Evolutionary conservation across 352 stramenopile species (phyloP).

Genomic region (Globisporangium lucens): DNA sequence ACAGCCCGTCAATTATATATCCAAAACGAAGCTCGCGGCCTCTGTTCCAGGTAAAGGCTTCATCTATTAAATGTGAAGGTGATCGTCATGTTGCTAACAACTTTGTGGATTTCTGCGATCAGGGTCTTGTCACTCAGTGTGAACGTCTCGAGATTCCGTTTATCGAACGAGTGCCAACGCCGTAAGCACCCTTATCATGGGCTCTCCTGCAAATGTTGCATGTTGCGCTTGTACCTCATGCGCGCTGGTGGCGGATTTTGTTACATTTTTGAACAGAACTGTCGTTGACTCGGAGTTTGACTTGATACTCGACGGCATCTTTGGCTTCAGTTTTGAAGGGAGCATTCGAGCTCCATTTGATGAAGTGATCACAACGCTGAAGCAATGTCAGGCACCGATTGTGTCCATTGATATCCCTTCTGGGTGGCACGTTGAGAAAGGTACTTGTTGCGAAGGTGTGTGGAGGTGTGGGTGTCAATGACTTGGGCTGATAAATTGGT

Average conservation of each 20-base stretch:
- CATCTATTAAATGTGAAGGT: background rate
- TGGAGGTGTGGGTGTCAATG: background rate
- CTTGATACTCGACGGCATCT: constrained; percentile 97
- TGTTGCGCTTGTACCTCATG: background rate
- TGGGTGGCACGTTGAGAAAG: constrained; percentile 95
- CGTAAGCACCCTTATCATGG: constrained; percentile 28
- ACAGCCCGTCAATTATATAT: constrained; percentile 92
- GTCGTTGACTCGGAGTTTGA: constrained; percentile 68
- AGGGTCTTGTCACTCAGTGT: constrained; percentile 78
- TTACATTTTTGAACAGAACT: constrained; percentile 19
- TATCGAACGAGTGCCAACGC: constrained; percentile 33
- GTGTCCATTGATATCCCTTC: constrained; percentile 98
- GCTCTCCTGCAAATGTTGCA: background rate
- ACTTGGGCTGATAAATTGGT: background rate
- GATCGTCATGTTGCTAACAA: background rate
- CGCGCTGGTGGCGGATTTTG: background rate
- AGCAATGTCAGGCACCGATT: constrained; percentile 69
- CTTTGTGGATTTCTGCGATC: background rate
- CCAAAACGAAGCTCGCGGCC: constrained; percentile 87
- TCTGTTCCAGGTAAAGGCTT: constrained; percentile 66
- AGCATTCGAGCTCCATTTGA: constrained; percentile 90
- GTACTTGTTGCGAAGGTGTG: constrained; percentile 21
- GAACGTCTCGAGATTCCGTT: constrained; percentile 80
- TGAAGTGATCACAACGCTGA: constrained; percentile 73
- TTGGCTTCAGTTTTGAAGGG: constrained; percentile 97